Evolutionary conservation across 345 rosid species (phyloP).

Genomic region (Citrus inodora): DNA sequence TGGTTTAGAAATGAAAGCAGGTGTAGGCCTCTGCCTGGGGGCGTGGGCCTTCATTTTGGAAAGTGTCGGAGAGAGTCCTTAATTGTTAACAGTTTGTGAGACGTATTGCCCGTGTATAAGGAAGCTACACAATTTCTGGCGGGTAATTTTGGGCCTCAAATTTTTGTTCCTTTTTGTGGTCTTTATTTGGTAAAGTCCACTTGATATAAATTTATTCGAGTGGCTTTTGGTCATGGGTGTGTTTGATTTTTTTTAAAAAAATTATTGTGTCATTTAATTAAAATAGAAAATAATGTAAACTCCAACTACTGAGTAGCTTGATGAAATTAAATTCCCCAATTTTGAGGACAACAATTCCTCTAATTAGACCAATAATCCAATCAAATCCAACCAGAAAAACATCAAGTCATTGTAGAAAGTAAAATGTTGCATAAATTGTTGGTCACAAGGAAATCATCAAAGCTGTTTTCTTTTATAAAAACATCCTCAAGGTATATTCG

Average conservation of each 20-base stretch:
- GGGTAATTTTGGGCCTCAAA: background rate
- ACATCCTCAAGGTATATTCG: background rate
- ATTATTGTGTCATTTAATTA: background rate
- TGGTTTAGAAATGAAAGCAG: background rate
- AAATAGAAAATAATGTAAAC: too few relatives aligned
- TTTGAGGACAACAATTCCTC: too few relatives aligned
- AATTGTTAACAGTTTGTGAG: background rate
- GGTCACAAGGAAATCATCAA: background rate
- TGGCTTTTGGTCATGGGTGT: background rate
- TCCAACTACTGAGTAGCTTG: background rate
- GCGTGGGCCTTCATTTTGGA: background rate
- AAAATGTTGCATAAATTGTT: background rate
- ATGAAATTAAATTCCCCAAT: background rate
- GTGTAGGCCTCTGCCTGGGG: background rate
- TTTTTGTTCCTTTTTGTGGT: background rate
- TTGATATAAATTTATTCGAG: background rate
- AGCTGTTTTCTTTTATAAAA: background rate
- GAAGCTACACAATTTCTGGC: background rate
- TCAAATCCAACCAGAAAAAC: too few relatives aligned
- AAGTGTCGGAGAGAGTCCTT: background rate
- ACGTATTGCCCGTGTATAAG: background rate
- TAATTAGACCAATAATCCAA: too few relatives aligned
- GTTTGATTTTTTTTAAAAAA: background rate
- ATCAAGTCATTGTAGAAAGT: too few relatives aligned
- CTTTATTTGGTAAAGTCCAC: background rate